Evolutionary conservation across 2,329 filamentous ascomycete species (phyloP).

Genomic region (Hypomyces perniciosus): DNA sequence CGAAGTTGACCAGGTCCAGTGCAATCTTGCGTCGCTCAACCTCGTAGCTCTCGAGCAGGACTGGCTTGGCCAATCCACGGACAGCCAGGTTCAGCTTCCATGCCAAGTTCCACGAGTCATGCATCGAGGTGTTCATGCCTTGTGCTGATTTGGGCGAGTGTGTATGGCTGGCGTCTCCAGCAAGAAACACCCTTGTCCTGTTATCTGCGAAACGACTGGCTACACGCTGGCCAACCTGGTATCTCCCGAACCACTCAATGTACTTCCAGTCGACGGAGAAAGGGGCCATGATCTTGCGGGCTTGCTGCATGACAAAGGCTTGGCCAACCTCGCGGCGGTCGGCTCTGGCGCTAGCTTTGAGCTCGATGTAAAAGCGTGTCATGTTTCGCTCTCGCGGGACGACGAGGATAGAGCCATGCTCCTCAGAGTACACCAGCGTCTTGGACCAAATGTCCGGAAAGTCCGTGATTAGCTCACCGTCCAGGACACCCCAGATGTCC

Average conservation of each 20-base stretch:
- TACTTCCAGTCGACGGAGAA: slow-evolving; percentile 61
- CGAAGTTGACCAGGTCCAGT: slow-evolving; percentile 59
- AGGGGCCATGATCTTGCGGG: slow-evolving; percentile 58
- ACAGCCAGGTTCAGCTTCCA: slow-evolving; percentile 49
- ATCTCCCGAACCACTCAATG: slow-evolving; percentile 49
- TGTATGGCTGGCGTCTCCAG: slow-evolving; percentile 58
- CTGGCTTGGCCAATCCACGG: slow-evolving; percentile 36
- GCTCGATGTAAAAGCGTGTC: slow-evolving; percentile 60
- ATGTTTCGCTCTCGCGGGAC: slow-evolving; percentile 59
- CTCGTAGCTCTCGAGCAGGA: slow-evolving; percentile 45
- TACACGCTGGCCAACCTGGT: slow-evolving; percentile 62
- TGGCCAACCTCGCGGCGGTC: slow-evolving; percentile 59
- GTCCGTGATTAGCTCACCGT: slow-evolving; percentile 38
- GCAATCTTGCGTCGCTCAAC: slow-evolving; percentile 53
- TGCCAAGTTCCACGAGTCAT: slow-evolving; percentile 53
- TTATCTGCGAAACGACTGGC: slow-evolving; percentile 49
- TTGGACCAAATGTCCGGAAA: slow-evolving; percentile 55
- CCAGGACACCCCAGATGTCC: slow-evolving; percentile 46
- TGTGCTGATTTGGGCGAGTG: slow-evolving; percentile 57
- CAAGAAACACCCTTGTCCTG: slow-evolving; percentile 59
- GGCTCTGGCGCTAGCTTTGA: slow-evolving; percentile 42
- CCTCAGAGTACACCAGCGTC: slow-evolving; percentile 52
- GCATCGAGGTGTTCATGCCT: slow-evolving; percentile 69
- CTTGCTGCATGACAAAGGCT: slow-evolving; percentile 55
- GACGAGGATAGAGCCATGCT: slow-evolving; percentile 55